These are phyloP conservation scores for Knoxia roxburghii DNA, from an alignment of 257 asterid species.

Conservation along the genomic window DNA sequence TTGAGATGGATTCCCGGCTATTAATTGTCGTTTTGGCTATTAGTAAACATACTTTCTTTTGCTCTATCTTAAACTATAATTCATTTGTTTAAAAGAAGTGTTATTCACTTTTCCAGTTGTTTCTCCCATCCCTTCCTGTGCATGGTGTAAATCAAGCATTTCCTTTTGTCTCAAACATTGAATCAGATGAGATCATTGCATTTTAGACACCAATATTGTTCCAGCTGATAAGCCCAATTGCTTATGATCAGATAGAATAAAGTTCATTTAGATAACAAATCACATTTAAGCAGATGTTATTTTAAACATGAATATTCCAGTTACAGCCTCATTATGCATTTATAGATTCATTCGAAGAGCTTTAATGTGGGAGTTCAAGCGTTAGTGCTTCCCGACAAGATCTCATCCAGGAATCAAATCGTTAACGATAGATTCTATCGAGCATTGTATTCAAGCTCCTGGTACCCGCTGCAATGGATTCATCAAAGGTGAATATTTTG, in stretches of 20 bases:
- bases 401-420: conserved; percentile 82
- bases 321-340: conserved; percentile 15
- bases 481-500: conserved; percentile 62
- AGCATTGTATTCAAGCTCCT: conserved; percentile 88
- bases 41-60: conserved; percentile 25
- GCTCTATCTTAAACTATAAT: conserved; percentile 2
- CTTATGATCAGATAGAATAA: not conserved
- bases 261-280: not conserved
- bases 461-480: conserved; percentile 91
- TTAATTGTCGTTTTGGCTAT: conserved; percentile 80
- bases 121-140: not conserved
- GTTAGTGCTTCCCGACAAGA: conserved; percentile 90
- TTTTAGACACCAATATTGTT: conserved; percentile 82
- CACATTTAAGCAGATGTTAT: not conserved
- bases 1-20: conserved; percentile 95
- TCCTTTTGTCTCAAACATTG: conserved; percentile 77
- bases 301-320: not conserved
- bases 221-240: conserved; percentile 59
- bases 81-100: not conserved
- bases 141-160: conserved; percentile 98
- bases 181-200: conserved; percentile 76
- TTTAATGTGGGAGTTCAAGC: conserved; percentile 98
- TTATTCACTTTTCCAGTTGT: not conserved
- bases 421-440: conserved; percentile 95
- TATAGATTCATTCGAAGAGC: conserved; percentile 90